These are phyloP conservation scores for Aegilops tauschii DNA, from an alignment of 176 grass and related monocot genomes.

Conservation along the genomic window DNA sequence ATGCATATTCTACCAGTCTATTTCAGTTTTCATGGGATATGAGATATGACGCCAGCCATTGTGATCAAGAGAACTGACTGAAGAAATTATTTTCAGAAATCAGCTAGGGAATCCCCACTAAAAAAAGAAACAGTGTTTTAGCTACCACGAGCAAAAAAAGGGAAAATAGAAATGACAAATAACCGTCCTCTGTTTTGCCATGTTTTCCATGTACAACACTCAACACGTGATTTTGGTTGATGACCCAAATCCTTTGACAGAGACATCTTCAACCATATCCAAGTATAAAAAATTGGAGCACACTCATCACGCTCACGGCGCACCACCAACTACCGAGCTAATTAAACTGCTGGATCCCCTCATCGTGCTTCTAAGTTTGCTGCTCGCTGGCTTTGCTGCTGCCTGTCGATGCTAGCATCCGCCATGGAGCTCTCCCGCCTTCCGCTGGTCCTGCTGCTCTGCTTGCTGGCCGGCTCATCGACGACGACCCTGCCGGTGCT, in stretches of 20 bases:
- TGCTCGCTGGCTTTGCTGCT: neutral
- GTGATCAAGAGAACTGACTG: no score
- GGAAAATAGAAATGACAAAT: neutral
- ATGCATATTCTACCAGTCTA: no score
- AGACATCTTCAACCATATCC: slow-evolving; percentile 6
- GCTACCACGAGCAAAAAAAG: no score
- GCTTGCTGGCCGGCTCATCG: slow-evolving; percentile 1
- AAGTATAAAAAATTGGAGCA: neutral
- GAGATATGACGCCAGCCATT: no score
- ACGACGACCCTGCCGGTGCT: no score
- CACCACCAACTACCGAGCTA: neutral
- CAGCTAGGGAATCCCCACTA: no score
- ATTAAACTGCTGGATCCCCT: no score
- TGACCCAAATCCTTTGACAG: neutral
- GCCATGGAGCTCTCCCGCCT: slow-evolving; percentile 25
- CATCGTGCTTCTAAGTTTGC: no score
- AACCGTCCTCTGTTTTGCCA: neutral
- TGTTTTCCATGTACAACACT: neutral
- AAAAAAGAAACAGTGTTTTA: no score
- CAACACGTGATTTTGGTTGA: neutral
- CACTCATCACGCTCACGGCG: neutral
- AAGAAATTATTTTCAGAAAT: no score
- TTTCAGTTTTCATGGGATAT: no score
- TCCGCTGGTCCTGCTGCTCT: slow-evolving; percentile 18
- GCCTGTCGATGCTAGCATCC: neutral